Percentiles rank a stretch among this genome's conserved stretches.
phyloP scores from a whole-genome alignment of 2,329 filamentous ascomycete genomes.

The Tolypocladium tropicale region DNA sequence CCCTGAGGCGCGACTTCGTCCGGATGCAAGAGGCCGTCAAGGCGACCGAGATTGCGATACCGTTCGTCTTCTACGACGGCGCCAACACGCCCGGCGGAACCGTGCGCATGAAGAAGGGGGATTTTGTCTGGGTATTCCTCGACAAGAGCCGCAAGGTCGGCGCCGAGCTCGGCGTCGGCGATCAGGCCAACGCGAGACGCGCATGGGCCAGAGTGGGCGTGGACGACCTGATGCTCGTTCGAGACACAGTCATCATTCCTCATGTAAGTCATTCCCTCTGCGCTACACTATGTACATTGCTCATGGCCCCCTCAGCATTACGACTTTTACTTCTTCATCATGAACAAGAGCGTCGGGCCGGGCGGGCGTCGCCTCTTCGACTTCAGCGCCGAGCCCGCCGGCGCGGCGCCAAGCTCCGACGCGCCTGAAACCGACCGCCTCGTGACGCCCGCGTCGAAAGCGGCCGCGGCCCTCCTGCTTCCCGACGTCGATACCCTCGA shows the following conservation, averaged over 20 bases:
- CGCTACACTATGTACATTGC: background rate
- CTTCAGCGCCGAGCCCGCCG: slow-evolving; percentile 45
- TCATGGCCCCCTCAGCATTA: slow-evolving; percentile 57
- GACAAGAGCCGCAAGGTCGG: slow-evolving; percentile 87
- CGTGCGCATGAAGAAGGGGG: slow-evolving; percentile 85
- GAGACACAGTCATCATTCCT: slow-evolving; percentile 83
- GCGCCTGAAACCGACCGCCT: slow-evolving; percentile 12
- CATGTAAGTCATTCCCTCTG: slow-evolving; percentile 55
- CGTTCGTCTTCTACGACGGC: slow-evolving; percentile 96
- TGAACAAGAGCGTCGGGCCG: slow-evolving; percentile 74
- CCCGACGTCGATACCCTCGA: slow-evolving; percentile 52
- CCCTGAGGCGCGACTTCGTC: slow-evolving; percentile 74
- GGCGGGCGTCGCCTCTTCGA: slow-evolving; percentile 66
- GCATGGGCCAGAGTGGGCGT: slow-evolving; percentile 93
- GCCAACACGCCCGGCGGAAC: slow-evolving; percentile 77
- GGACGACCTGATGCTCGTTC: slow-evolving; percentile 88
- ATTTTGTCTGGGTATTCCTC: slow-evolving; percentile 84
- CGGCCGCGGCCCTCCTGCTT: slow-evolving; percentile 25
- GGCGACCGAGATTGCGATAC: slow-evolving; percentile 77
- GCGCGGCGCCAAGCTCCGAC: slow-evolving; percentile 1
- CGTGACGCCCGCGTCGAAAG: slow-evolving; percentile 22
- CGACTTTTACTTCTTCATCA: slow-evolving; percentile 93
- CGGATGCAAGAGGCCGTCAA: slow-evolving; percentile 78
- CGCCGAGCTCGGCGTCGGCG: slow-evolving; percentile 67
- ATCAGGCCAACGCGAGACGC: slow-evolving; percentile 53